Base-by-base conservation (phyloP, 495 filamentous ascomycete genomes). In the Pseudotulostoma volvatum region DNA sequence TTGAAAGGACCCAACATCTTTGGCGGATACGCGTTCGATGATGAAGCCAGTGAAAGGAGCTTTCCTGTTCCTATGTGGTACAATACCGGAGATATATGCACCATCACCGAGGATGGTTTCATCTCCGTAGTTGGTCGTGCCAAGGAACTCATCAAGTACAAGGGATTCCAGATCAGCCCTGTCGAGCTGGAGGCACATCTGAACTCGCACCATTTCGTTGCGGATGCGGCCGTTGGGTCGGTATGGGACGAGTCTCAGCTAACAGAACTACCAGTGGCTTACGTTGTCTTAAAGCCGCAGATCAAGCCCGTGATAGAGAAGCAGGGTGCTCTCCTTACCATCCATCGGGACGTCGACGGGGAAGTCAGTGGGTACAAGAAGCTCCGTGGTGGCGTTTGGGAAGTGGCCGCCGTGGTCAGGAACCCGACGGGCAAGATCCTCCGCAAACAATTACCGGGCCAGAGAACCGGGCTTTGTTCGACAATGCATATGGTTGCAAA, bases 261-360 rank as follows among this genome's bases (percentile, higher is more conserved):
- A 8, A 78, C 75, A 2, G 84, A 90, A 44, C 66, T 84, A 1
- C 82, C 82, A 0, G 60, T 76, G 18, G 81, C 82, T 7, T 86
- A 81, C 48, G 54, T 84, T 4, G 75, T 39, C 23, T n/a, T 38
- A 9, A 38, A 38, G 15, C 19, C 20, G 7, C 11, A 21, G 14
- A 21, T 14, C 5, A 33, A 11, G 20, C 14, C 36, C 9, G 28
- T 14, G 4, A 3, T 5, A 15, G 16, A 21, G 11, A 38, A n/a
- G 15, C 19, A 14, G 21, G 15, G 16, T 13, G 21, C 23, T 28
- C 23, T 28, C 23, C 23, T 16, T 16, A 38, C 25, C 15, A 20
- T 31, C 18, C 19, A 38, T 16, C 16, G 1, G 20, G 36, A 16
- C 15, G 3, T 14, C 3, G 36, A 28, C 23, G 11, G 18, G 0